Base-by-base conservation (phyloP, 106 monocot species). In the Allium fistulosum region DNA sequence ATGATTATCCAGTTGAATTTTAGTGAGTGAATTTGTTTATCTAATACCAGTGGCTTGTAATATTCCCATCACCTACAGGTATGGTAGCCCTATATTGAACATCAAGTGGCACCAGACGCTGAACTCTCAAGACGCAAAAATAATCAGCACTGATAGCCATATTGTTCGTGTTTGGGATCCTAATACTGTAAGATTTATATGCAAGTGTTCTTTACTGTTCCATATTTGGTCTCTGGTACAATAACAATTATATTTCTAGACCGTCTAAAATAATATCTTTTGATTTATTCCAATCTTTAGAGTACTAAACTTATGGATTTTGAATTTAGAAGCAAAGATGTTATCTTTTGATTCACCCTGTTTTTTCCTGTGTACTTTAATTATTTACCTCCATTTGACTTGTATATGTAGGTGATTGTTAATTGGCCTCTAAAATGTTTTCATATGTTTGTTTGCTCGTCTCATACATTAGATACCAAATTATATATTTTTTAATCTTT, bases 61-160 rank as follows among this genome's bases (percentile, higher is more conserved):
- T 46, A 14, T 63, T 63, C 1, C 48, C 37, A 26, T 71, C n/a
- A 26, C 59, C 58, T 83, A 17, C 67, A 96, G 95, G 85, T 88
- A 96, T 72, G 88, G 88, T 58, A 85, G 81, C 56, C 81, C 83
- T 26, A 91, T 96, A 71, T 62, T 91, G 15, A 77, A 74, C 64
- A 88, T 96, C 49, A 91, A 91, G 72, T 96, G 95, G 95, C 91
- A 96, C 65, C 85, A 84, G 65, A 96, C 91, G 26, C 87, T 83
- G 48, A 96, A 91, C 65, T 84, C 88, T 70, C 56, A 71, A 3
- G 81, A 84, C 72, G 78, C 91, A 16, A 97, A 88, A 75, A 49
- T 97, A 76, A 80, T 97, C 62, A 92, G 71, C 72, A 61, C 92
- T 64, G 92, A 92, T 77, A 80, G 73, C 17, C 88, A 86, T 73